Evolutionary conservation across 176 grass and related monocot species (phyloP).

Genomic region (Guadua angustifolia): DNA sequence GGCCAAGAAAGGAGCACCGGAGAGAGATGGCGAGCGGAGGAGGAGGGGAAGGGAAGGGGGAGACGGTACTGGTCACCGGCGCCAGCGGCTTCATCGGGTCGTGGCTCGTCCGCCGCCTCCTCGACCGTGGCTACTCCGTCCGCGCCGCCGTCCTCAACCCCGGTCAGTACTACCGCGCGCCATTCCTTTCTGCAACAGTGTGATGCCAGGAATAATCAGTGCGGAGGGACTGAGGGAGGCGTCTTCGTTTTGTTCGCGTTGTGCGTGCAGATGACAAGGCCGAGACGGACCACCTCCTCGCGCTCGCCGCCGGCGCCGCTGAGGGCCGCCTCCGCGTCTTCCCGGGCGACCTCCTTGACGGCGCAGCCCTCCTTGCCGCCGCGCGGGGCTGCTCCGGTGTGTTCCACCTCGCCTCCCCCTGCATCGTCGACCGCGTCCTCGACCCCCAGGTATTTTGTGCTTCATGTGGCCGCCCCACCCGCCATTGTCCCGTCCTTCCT

Average conservation of each 20-base stretch:
- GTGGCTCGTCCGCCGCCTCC: conserved; percentile 64
- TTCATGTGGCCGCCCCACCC: neutral
- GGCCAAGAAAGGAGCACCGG: neutral
- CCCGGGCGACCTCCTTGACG: conserved; percentile 70
- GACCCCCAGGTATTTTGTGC: conserved; percentile 67
- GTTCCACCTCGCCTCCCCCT: conserved; percentile 92
- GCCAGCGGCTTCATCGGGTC: conserved; percentile 96
- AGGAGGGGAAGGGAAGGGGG: neutral
- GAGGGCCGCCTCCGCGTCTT: conserved; percentile 64
- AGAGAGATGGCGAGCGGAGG: conserved; percentile 24
- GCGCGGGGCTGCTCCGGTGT: conserved; percentile 57
- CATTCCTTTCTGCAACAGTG: neutral
- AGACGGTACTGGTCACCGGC: conserved; percentile 75
- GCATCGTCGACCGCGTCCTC: conserved; percentile 62
- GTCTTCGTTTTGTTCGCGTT: too few relatives aligned
- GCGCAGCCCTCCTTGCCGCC: conserved; percentile 56
- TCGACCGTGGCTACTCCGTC: conserved; percentile 69
- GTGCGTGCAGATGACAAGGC: conserved; percentile 61
- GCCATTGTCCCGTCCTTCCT: neutral
- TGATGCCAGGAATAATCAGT: neutral
- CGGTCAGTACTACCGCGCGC: conserved; percentile 32
- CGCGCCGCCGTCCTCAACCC: conserved; percentile 81
- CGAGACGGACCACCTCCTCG: conserved; percentile 84
- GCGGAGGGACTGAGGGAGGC: neutral
- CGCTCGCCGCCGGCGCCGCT: conserved; percentile 48